These are phyloP conservation scores for Gracilariopsis chorda DNA, from an alignment of 23 red algal genomes.

Conservation along the genomic window DNA sequence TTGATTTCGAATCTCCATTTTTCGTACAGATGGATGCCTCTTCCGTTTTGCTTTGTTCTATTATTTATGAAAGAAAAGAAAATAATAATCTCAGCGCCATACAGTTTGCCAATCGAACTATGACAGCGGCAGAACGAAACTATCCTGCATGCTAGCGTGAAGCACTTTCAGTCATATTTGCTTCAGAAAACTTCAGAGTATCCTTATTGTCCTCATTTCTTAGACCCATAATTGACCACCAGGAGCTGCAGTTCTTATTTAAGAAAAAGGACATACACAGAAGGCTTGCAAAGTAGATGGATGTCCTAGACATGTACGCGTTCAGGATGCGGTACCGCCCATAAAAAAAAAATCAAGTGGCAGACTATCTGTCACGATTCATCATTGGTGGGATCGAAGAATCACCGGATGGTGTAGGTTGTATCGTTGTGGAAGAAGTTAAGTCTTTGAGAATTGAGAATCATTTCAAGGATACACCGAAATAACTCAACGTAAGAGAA, in stretches of 20 bases:
- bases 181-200: background rate
- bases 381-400: too few species aligned
- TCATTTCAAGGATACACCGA: too few species aligned
- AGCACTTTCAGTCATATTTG: background rate
- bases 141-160: background rate
- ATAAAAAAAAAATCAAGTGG: background rate
- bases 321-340: background rate
- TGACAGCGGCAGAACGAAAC: background rate
- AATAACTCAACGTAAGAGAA: too few species aligned
- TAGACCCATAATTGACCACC: background rate
- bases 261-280: background rate
- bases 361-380: constrained; percentile 4
- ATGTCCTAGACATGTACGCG: background rate
- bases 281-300: background rate
- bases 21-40: background rate
- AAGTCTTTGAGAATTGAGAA: too few species aligned
- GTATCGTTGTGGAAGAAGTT: too few species aligned
- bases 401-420: too few species aligned
- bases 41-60: background rate
- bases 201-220: background rate
- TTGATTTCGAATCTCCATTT: background rate
- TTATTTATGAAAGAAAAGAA: background rate
- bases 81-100: background rate
- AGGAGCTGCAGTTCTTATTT: background rate
- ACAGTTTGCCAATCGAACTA: background rate